These are phyloP conservation scores for Penicillium atrosanguineum DNA, from an alignment of 495 filamentous ascomycete species.

Conservation along the genomic window DNA sequence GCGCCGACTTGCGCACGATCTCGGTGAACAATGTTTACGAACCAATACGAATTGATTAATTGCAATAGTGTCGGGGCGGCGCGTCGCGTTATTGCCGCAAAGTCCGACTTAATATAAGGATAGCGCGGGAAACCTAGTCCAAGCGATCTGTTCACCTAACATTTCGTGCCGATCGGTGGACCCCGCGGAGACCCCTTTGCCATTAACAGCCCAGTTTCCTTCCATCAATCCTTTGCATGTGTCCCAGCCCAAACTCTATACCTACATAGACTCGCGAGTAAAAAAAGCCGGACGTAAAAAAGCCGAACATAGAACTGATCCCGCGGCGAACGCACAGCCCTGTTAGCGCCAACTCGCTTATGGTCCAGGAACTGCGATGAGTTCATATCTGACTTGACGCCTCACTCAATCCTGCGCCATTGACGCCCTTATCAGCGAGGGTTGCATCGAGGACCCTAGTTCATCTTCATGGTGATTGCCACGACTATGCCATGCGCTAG, in stretches of 20 bases:
- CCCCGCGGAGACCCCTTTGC: constrained; percentile 1
- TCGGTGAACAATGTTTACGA: no score
- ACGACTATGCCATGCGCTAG: not conserved
- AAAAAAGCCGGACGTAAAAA: no score
- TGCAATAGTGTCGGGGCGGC: not conserved
- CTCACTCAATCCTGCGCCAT: no score
- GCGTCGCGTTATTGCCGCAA: constrained; percentile 13
- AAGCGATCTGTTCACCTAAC: constrained; percentile 1
- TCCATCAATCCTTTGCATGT: not conserved
- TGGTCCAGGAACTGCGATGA: no score
- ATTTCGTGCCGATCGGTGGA: constrained; percentile 3
- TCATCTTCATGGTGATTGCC: not conserved
- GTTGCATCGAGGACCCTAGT: not conserved
- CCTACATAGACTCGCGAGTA: no score
- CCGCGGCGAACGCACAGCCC: no score
- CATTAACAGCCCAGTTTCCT: not conserved
- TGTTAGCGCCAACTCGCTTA: no score
- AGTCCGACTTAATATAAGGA: constrained; percentile 8
- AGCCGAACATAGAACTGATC: no score
- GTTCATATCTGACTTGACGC: no score
- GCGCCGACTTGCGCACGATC: no score
- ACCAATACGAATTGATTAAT: no score
- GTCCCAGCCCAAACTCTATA: not conserved
- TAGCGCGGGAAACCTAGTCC: not conserved
- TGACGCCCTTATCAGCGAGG: not conserved